Conservation (phyloP, 306 rosid species). For the Cucumis hystrix region DNA sequence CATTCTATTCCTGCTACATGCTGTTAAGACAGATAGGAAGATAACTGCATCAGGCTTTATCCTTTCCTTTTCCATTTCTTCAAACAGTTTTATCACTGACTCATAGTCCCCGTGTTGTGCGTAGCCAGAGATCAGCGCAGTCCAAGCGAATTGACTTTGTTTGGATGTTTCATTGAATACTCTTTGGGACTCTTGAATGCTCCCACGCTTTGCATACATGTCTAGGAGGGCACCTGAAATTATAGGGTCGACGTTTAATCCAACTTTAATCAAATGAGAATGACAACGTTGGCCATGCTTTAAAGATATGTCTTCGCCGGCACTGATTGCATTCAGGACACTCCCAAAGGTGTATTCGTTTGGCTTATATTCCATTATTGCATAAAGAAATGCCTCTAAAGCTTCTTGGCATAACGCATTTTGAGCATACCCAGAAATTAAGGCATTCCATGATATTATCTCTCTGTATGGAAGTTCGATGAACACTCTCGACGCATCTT, state of each 20-base stretch:
- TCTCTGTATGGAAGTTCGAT: constrained; percentile 52
- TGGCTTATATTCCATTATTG: constrained; percentile 43
- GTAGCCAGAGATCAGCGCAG: constrained; percentile 62
- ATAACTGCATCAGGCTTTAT: constrained; percentile 52
- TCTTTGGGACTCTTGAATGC: constrained; percentile 45
- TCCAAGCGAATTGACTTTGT: constrained; percentile 56
- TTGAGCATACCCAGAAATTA: constrained; percentile 82
- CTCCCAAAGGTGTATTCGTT: constrained; percentile 78
- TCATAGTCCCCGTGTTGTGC: constrained; percentile 62
- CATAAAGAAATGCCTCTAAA: constrained; percentile 38
- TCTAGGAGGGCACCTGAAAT: constrained; percentile 62
- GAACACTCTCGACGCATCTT: constrained; percentile 53
- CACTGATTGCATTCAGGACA: constrained; percentile 65
- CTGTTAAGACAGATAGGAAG: constrained; percentile 53
- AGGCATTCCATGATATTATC: constrained; percentile 74
- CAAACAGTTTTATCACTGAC: constrained; percentile 42
- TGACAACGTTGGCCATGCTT: constrained; percentile 68
- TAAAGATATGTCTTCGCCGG: constrained; percentile 53
- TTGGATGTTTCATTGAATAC: constrained; percentile 46
- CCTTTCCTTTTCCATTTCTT: constrained; percentile 48
- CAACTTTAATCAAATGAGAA: constrained; percentile 46
- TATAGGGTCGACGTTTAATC: constrained; percentile 40
- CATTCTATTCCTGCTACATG: constrained; percentile 75
- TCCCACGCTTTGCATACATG: constrained; percentile 85
- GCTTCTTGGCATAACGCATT: constrained; percentile 49